These are phyloP conservation scores for Fusarium camptoceras DNA, from an alignment of 2,329 filamentous ascomycete species.

Conservation along the genomic window DNA sequence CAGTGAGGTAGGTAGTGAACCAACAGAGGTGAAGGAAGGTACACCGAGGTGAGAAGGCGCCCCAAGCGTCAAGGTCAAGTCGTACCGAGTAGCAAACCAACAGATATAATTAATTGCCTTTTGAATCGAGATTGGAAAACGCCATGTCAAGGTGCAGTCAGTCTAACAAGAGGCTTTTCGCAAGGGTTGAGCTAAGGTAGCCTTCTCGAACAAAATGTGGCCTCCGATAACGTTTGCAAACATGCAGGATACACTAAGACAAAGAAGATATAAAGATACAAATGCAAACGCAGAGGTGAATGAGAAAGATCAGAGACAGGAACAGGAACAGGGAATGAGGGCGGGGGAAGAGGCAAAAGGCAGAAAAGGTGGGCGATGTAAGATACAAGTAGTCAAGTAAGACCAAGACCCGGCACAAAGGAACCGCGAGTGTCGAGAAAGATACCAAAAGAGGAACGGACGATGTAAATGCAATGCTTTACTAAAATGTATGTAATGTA, in stretches of 20 bases:
- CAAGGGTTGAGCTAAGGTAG: not conserved
- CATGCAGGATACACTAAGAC: not conserved
- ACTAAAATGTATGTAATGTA: not conserved
- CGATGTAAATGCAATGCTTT: not conserved
- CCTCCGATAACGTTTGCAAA: slow-evolving; percentile 5
- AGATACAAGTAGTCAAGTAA: slow-evolving; percentile 40
- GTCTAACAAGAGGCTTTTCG: not conserved
- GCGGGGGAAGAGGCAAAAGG: not conserved
- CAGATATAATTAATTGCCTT: not conserved
- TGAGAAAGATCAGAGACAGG: not conserved
- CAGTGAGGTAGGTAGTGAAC: not conserved
- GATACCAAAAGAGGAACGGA: slow-evolving; percentile 25
- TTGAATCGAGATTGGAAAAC: not conserved
- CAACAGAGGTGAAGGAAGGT: not conserved
- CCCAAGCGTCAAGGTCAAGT: not conserved
- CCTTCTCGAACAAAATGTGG: not conserved
- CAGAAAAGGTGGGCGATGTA: slow-evolving; percentile 12
- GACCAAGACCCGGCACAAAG: slow-evolving; percentile 31
- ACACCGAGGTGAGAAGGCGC: slow-evolving; percentile 2
- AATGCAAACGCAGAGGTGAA: not conserved
- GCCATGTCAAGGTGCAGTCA: not conserved
- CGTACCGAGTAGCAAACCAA: not conserved
- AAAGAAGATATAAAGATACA: not conserved
- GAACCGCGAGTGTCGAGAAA: slow-evolving; percentile 9
- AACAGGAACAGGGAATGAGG: slow-evolving; percentile 26